Conservation (phyloP, 441 rosid species). For the Kokia cookei region DNA sequence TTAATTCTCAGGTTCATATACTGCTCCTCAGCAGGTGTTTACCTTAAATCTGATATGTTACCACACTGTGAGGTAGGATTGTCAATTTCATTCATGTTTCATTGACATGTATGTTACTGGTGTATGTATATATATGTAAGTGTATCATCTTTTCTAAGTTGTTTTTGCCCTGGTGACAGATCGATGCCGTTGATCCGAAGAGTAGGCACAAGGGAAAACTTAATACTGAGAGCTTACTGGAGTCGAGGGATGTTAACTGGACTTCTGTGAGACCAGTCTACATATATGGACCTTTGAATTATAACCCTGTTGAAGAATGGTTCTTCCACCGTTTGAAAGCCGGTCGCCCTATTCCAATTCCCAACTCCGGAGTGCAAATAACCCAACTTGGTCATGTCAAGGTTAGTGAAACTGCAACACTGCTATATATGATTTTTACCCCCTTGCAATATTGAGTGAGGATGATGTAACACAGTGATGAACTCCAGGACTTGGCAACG, state of each 20-base stretch:
- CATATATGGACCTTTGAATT: slow-evolving; percentile 92
- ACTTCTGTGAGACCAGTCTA: slow-evolving; percentile 88
- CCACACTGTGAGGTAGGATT: slow-evolving; percentile 3
- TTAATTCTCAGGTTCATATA: slow-evolving; percentile 68
- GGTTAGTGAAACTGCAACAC: slow-evolving; percentile 32
- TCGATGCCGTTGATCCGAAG: slow-evolving; percentile 90
- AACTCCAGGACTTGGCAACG: slow-evolving; percentile 72
- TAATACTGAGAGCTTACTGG: slow-evolving; percentile 64
- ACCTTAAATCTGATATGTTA: slow-evolving; percentile 49
- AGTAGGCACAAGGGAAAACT: slow-evolving; percentile 98
- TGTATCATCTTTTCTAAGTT: slow-evolving; percentile 6
- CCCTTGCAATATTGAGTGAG: background rate
- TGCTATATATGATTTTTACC: background rate
- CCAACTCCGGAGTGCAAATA: slow-evolving; percentile 75
- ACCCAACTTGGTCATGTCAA: slow-evolving; percentile 93
- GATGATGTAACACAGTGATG: slow-evolving; percentile 7
- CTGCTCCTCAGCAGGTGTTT: slow-evolving; percentile 97
- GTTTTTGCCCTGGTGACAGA: slow-evolving; percentile 27
- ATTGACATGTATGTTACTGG: background rate
- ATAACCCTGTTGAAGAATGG: slow-evolving; percentile 98
- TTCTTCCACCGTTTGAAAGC: slow-evolving; percentile 94
- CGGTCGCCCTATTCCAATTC: slow-evolving; percentile 89
- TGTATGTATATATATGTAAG: background rate
- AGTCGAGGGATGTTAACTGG: slow-evolving; percentile 74
- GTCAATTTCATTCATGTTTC: background rate